phyloP scores from a whole-genome alignment of 768 basidiomycete genomes.

The Russula griseocarnosa region DNA sequence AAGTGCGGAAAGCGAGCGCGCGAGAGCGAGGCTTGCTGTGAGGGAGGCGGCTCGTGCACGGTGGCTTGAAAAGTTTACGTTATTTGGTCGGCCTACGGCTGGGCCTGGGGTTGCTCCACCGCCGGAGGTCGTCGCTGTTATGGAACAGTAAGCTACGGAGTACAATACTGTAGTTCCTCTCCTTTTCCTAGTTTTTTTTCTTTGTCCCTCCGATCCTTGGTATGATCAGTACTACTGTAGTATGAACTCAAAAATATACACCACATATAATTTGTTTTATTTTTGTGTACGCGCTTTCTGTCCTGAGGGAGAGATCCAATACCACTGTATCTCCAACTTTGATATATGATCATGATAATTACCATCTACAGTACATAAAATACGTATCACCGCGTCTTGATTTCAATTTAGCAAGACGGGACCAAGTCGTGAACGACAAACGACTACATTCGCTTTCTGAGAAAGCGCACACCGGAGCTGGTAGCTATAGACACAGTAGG shows the following conservation, averaged over 20 bases:
- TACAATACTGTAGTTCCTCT: background rate
- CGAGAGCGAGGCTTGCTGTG: conserved; percentile 8
- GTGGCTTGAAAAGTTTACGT: conserved; percentile 10
- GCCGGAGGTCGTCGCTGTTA: background rate
- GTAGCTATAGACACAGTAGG: background rate
- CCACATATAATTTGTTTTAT: conserved; percentile 1
- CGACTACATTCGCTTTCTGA: background rate
- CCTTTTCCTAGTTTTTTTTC: background rate
- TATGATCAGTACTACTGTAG: background rate
- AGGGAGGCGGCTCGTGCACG: background rate
- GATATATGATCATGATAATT: no score
- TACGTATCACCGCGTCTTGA: no score
- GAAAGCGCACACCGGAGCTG: background rate
- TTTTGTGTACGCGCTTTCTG: conserved; percentile 28
- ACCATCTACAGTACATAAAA: no score
- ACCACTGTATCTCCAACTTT: no score
- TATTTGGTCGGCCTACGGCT: background rate
- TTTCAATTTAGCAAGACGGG: background rate
- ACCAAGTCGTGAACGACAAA: background rate
- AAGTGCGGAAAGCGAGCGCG: conserved; percentile 40
- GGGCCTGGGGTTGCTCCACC: background rate
- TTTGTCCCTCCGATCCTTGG: background rate
- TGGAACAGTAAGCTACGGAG: background rate
- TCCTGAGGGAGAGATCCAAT: background rate
- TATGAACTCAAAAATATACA: background rate